Evolutionary conservation across 2,329 filamentous ascomycete species (phyloP), one percentile per base, ranked within the genome.

Genomic region (Fusarium verticillioides): DNA sequence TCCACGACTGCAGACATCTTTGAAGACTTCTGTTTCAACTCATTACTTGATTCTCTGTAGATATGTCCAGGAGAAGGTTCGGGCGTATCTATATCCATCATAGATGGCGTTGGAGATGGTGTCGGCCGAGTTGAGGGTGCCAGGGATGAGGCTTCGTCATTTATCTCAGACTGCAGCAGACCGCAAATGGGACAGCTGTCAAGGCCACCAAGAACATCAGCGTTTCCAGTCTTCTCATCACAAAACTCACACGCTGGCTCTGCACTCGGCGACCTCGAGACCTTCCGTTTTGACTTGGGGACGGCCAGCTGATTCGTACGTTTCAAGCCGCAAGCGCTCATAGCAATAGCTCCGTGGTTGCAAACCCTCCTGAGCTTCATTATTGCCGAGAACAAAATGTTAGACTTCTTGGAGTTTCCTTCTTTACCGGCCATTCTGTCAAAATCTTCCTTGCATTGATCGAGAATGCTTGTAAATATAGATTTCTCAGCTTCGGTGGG

Each of bases 351-450:
- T 1, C 65, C 66, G 2, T 69, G 65, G 9, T 60, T 70, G 2
- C 65, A 70, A 21, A 70, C 30, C 9, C 60, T 43, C 6, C 67
- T 43, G 2, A 70, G 59, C 0, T 70, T 70, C 46, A 69, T 59
- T 0, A 70, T 61, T 19, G 67, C 21, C 0, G 59, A 69, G 1
- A 69, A 64, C 1, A 70, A 9, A 0, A 69, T 2, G 1, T 65
- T 69, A 0, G 65, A 37, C 28, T 32, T 69, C 4, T 54, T 69
- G 2, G 36, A 30, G 0, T 5, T 23, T 0, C 12, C 30, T 4
- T 44, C 65, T 15, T 50, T 56, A 0, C 66, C 32, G 0, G 46
- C 67, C 28, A 64, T 65, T 6, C 4, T 19, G 11, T 70, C 67
- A 5, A 69, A 70, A 0, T 70, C 65, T 12, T 44, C 40, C 0